Evolutionary conservation across 225 moss, liverwort and hornwort genomes (phyloP).

Genomic region (Straminergon stramineum): DNA sequence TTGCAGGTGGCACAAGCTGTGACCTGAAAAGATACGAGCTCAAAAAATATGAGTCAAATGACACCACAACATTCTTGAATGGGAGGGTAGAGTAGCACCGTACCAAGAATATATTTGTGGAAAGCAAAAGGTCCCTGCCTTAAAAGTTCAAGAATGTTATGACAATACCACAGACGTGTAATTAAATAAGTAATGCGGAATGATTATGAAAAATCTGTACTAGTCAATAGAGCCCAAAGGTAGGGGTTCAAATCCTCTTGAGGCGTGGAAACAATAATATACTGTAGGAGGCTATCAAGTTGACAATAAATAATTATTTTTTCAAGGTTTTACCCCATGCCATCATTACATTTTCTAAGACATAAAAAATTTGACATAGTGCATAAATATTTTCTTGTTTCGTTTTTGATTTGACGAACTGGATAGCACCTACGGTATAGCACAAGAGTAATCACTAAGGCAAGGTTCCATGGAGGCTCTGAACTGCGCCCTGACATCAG

Average conservation of each 20-base stretch:
- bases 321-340: background rate
- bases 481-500: background rate
- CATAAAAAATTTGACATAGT: background rate
- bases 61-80: background rate
- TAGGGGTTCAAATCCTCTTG: background rate
- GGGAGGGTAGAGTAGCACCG: background rate
- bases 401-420: background rate
- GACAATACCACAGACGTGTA: background rate
- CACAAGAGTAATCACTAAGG: background rate
- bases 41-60: background rate
- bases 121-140: background rate
- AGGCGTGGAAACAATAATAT: background rate
- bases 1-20: conserved; percentile 84
- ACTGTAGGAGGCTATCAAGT: background rate
- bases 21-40: conserved; percentile 35
- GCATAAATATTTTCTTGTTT: background rate
- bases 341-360: background rate
- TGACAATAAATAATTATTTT: too few relatives aligned
- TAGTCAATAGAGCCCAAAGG: background rate
- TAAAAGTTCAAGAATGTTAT: background rate
- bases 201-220: background rate
- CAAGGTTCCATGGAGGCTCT: background rate
- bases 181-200: background rate
- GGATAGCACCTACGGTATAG: background rate
- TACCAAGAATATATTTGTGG: background rate